Percentiles rank a stretch among this genome's conserved stretches.
Conservation (phyloP, 768 basidiomycete species). For the Auricularia auricula-judae region DNA sequence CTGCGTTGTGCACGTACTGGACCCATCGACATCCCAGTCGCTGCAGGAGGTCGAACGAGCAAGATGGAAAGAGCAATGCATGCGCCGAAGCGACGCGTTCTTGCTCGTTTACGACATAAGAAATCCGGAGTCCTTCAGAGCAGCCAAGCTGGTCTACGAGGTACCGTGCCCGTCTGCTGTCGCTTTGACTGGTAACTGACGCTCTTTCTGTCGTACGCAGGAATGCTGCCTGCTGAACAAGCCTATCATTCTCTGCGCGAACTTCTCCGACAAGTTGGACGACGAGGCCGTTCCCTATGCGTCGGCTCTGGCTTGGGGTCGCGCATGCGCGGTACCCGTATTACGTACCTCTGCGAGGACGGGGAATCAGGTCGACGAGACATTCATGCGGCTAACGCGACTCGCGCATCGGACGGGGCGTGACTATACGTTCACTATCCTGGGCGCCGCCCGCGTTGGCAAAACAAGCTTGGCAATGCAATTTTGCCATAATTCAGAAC, state of each 20-base stretch:
- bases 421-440: neutral
- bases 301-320: neutral
- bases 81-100: neutral
- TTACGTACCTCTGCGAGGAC: neutral
- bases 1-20: neutral
- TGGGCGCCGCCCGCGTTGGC: neutral
- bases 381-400: neutral
- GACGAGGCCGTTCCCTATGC: neutral
- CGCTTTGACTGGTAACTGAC: neutral
- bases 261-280: neutral
- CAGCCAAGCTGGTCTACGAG: neutral
- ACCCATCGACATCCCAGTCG: neutral
- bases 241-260: neutral
- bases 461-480: neutral
- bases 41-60: neutral
- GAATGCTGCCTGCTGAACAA: neutral
- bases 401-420: neutral
- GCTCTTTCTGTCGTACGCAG: neutral
- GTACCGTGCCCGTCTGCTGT: neutral
- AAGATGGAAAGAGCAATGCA: neutral
- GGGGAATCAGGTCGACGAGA: neutral
- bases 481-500: neutral
- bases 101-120: neutral
- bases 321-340: neutral
- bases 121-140: neutral